Percentiles rank a stretch among this genome's conserved stretches.
These are phyloP conservation scores for Geotrichum restrictum DNA, from an alignment of 1,139 yeast genomes.

Conservation along the genomic window DNA sequence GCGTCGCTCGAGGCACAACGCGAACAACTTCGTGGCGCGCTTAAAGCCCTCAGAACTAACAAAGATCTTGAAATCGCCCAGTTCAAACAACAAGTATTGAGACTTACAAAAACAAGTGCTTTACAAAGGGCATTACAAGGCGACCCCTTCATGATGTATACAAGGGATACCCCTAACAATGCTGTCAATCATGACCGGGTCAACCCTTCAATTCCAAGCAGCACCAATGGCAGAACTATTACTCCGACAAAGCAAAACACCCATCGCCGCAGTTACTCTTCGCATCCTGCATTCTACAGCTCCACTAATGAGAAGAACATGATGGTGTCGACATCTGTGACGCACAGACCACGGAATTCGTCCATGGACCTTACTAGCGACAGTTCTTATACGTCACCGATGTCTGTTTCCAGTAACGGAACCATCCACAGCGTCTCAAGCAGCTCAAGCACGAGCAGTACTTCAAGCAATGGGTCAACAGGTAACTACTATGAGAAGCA, in stretches of 20 bases:
- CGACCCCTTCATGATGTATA: neutral
- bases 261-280: neutral
- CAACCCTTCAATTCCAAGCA: too few relatives aligned
- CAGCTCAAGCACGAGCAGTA: neutral
- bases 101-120: conserved; percentile 18
- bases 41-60: conserved; percentile 39
- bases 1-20: conserved; percentile 48
- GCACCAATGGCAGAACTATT: neutral
- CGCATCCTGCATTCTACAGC: neutral
- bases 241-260: neutral
- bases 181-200: too few relatives aligned
- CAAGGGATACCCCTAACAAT: neutral
- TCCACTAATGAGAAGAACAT: neutral
- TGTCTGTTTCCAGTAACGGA: conserved; percentile 1
- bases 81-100: conserved; percentile 33
- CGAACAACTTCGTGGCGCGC: conserved; percentile 56
- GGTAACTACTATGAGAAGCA: neutral
- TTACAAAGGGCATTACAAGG: neutral
- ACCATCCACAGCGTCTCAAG: conserved; percentile 7
- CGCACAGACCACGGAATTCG: neutral
- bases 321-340: neutral
- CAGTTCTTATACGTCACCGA: conserved; percentile 4
- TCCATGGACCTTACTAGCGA: neutral
- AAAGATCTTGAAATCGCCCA: conserved; percentile 38
- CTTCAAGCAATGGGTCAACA: neutral